These are phyloP conservation scores for Cardiospermum halicacabum DNA, from an alignment of 345 rosid species.

Conservation along the genomic window DNA sequence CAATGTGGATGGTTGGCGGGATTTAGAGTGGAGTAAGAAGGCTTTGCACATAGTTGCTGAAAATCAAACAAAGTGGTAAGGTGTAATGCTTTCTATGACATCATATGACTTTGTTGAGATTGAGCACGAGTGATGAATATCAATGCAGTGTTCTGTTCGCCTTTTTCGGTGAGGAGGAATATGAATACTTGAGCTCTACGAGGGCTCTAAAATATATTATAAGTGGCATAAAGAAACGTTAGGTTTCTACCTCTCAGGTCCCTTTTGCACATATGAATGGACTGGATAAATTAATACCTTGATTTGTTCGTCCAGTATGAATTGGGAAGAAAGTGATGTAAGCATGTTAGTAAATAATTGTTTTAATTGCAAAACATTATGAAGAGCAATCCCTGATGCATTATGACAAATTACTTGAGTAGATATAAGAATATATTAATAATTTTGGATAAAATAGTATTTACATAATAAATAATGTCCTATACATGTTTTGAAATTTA, in stretches of 20 bases:
- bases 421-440: no score
- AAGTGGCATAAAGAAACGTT: neutral
- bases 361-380: no score
- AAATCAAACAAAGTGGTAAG: constrained; percentile 94
- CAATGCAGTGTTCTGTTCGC: neutral
- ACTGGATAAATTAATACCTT: no score
- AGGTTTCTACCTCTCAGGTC: neutral
- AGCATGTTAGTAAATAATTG: no score
- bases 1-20: constrained; percentile 74
- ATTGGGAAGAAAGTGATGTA: no score
- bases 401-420: no score
- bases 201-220: neutral
- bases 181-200: neutral
- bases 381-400: no score
- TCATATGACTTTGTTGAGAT: neutral
- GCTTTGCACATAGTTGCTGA: constrained; percentile 86
- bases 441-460: no score
- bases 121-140: neutral
- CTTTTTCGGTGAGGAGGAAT: neutral
- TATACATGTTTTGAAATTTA: no score
- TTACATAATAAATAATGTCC: no score
- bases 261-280: no score
- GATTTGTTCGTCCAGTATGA: no score
- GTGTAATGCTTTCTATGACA: neutral
- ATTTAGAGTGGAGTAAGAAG: constrained; percentile 71